phyloP scores from a whole-genome alignment of 2,329 filamentous ascomycete genomes.

The Fusarium piperis region DNA sequence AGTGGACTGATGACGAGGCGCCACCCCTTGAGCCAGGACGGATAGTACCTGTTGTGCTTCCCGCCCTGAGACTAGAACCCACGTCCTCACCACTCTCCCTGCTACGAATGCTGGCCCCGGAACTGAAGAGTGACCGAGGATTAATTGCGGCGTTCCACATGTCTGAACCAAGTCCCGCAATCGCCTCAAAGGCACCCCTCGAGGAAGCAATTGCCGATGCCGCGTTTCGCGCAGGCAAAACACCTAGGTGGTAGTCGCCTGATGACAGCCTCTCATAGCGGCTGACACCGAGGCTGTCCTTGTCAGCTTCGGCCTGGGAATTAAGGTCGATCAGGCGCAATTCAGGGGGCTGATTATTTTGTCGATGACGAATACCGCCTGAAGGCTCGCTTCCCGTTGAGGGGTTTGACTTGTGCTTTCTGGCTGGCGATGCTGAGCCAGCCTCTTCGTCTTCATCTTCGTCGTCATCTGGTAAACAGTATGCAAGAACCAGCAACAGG shows the following conservation, averaged over 20 bases:
- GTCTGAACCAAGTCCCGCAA: slow-evolving; percentile 77
- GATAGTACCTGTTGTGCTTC: slow-evolving; percentile 47
- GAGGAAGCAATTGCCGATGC: slow-evolving; percentile 71
- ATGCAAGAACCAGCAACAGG: slow-evolving; percentile 90
- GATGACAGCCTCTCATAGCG: slow-evolving; percentile 87
- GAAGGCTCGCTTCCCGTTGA: slow-evolving; percentile 67
- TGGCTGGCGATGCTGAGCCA: slow-evolving; percentile 35
- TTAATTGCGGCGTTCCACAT: slow-evolving; percentile 94
- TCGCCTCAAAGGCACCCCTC: slow-evolving; percentile 78
- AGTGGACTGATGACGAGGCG: slow-evolving; percentile 55
- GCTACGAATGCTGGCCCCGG: slow-evolving; percentile 79
- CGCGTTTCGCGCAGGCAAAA: slow-evolving; percentile 78
- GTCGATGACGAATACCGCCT: slow-evolving; percentile 74
- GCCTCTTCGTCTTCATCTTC: slow-evolving; percentile 55
- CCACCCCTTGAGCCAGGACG: slow-evolving; percentile 41
- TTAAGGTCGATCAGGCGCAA: slow-evolving; percentile 89
- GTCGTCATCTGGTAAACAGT: slow-evolving; percentile 79
- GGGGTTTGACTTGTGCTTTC: slow-evolving; percentile 53
- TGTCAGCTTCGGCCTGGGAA: slow-evolving; percentile 87
- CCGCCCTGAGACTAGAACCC: slow-evolving; percentile 57
- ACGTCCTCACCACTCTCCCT: slow-evolving; percentile 68
- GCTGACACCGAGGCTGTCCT: slow-evolving; percentile 85
- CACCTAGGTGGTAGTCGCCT: slow-evolving; percentile 89
- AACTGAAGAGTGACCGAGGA: slow-evolving; percentile 86
- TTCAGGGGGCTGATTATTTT: slow-evolving; percentile 86